Base-by-base conservation (phyloP, 2,329 filamentous ascomycete species). In the Orbilia javanica region DNA sequence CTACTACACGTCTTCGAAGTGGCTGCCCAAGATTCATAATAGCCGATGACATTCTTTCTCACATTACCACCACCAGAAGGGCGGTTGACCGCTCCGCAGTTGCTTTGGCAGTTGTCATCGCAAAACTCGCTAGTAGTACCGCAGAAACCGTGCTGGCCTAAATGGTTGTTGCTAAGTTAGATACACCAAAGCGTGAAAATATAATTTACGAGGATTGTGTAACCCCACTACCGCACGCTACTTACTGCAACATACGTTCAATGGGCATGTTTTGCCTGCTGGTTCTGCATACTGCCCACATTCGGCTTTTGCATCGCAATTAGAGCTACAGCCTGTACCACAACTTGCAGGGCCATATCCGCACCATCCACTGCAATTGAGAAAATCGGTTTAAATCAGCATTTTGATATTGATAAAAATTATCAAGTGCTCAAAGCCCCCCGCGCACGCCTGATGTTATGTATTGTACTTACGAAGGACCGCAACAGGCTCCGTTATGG, bases 401-500 rank as follows among this genome's bases (percentile, higher is more conserved):
- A 44, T 67, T 44, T 18, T 18, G 11, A 44, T 42, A 44, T 44
- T 67, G 34, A 18, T 67, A 46, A 15, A 55, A 71, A 6, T 8
- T 44, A 25, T 48, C 42, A 29, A 42, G 29, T 20, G 44, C 22
- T 69, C 52, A 29, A 20, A 42, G 39, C 39, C 34, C 34, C 34
- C 50, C 15, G 53, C 57, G 42, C 10, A 42, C 48, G 22, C 53
- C 36, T 5, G 67, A 63, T 50, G 53, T 18, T 46, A 46, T 39
- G 7, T 31, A 42, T 63, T 44, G 0, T 11, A 71, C 68, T 71
- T 71, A 71, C 68, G 68, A 71, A 55, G 68, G 57, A 64, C 78
- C 78, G 69, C 81, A 82, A 63, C 81, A 82, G n/a, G 81, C 81
- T 46, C 76, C 71, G 50, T 74, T 74, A 57, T 62, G 39, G 70